phyloP scores from a whole-genome alignment of 1,139 yeast species.

The Hyphopichia khmerensis region DNA sequence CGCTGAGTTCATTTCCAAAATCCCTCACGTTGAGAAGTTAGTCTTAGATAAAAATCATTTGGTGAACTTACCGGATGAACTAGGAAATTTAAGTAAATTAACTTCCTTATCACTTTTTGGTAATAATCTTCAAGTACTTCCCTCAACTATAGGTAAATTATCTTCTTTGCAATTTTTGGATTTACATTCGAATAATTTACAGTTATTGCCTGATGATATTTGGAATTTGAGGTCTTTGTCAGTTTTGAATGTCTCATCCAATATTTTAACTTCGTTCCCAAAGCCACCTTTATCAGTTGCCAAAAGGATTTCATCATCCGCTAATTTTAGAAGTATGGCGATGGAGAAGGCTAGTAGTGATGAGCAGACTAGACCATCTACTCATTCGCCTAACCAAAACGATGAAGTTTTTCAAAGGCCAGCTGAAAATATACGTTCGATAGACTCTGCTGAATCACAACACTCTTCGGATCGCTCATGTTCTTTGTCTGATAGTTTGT shows the following conservation, averaged over 20 bases:
- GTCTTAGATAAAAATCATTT: conserved; percentile 82
- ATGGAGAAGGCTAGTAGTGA: conserved; percentile 1
- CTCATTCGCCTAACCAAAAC: conserved; percentile 5
- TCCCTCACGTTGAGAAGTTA: conserved; percentile 71
- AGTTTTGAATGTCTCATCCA: conserved; percentile 75
- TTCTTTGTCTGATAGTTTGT: conserved; percentile 52
- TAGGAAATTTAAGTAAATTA: conserved; percentile 59
- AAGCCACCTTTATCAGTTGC: conserved; percentile 47
- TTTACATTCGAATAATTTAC: conserved; percentile 82
- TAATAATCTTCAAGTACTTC: conserved; percentile 75
- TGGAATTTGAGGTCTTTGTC: conserved; percentile 64
- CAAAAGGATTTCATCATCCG: conserved; percentile 35
- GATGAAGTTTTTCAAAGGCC: conserved; percentile 5
- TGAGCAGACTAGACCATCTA: conserved; percentile 8
- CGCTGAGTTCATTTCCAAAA: conserved; percentile 56
- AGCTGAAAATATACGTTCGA: conserved; percentile 1
- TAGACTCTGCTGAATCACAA: conserved; percentile 8
- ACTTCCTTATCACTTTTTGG: conserved; percentile 68
- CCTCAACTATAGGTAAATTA: conserved; percentile 63
- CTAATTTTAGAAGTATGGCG: conserved; percentile 17
- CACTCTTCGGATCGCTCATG: conserved; percentile 12
- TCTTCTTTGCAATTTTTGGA: conserved; percentile 67
- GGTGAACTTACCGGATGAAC: conserved; percentile 69
- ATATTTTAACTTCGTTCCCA: conserved; percentile 68
- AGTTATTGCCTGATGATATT: conserved; percentile 63